phyloP scores from a whole-genome alignment of 2,329 filamentous ascomycete species.

The Ilyonectria mors-panacis region DNA sequence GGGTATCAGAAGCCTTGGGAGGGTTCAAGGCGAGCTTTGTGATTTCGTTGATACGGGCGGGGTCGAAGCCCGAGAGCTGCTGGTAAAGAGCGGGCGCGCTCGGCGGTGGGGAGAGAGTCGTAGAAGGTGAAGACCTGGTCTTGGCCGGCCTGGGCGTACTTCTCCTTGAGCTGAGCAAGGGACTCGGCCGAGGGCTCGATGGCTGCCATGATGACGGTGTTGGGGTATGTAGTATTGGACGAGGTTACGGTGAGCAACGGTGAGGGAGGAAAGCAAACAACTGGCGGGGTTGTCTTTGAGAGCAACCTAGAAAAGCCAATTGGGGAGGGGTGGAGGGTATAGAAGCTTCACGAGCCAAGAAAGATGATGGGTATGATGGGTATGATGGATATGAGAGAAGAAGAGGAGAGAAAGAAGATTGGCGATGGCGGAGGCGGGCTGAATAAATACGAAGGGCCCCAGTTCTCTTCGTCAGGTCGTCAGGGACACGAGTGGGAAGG shows the following conservation, averaged over 20 bases:
- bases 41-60: conserved; percentile 88
- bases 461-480: conserved; percentile 25
- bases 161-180: conserved; percentile 78
- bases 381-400: background rate
- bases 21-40: conserved; percentile 87
- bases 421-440: conserved; percentile 4
- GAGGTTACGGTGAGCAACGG: conserved; percentile 38
- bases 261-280: conserved; percentile 19
- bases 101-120: conserved; percentile 79
- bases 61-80: conserved; percentile 87
- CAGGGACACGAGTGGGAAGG: conserved; percentile 32
- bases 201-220: conserved; percentile 63
- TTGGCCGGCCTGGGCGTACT: conserved; percentile 83
- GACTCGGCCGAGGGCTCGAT: conserved; percentile 75
- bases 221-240: conserved; percentile 39
- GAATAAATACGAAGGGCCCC: conserved; percentile 31
- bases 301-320: conserved; percentile 22
- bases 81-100: conserved; percentile 84
- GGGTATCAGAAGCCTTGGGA: conserved; percentile 71
- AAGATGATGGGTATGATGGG: background rate
- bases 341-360: conserved; percentile 1
- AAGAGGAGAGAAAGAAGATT: background rate
- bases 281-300: conserved; percentile 19
- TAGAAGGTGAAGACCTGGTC: conserved; percentile 86
- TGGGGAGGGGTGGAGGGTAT: conserved; percentile 3